Percentiles rank a stretch among this genome's conserved stretches.
Conservation (phyloP, 78 protist genomes). For the Paratrimastix pyriformis region DNA sequence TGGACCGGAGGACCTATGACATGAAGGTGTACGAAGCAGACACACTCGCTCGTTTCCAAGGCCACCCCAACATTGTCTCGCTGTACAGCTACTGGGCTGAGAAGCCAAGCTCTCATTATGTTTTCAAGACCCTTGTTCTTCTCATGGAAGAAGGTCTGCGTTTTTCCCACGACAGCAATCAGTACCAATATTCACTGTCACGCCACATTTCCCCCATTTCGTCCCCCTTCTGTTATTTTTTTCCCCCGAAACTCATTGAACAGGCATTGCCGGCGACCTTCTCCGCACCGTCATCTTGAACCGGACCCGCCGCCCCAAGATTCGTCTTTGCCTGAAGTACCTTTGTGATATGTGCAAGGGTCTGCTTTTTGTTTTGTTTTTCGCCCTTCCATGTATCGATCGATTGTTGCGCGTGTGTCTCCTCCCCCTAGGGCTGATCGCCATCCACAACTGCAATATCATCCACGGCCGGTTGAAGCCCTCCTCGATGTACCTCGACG, state of each 20-base stretch:
- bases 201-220: too few relatives aligned
- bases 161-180: too few relatives aligned
- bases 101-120: not conserved
- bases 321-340: not conserved
- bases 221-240: too few relatives aligned
- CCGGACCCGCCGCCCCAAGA: not conserved
- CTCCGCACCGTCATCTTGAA: not conserved
- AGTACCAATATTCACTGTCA: too few relatives aligned
- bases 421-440: not conserved
- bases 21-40: conserved; percentile 30
- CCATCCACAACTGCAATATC: conserved; percentile 15
- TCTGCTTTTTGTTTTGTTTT: too few relatives aligned
- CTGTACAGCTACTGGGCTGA: conserved; percentile 25
- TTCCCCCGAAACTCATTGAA: too few relatives aligned
- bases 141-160: conserved; percentile 24
- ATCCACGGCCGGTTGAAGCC: conserved; percentile 15
- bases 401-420: too few relatives aligned
- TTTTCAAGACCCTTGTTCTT: conserved; percentile 18
- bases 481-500: not conserved
- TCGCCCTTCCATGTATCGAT: too few relatives aligned
- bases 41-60: conserved; percentile 6
- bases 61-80: conserved; percentile 20
- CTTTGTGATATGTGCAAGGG: conserved; percentile 3
- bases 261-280: conserved; percentile 2
- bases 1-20: conserved; percentile 20